phyloP scores from a whole-genome alignment of 352 stramenopile genomes.

The Phytophthora sp. region DNA sequence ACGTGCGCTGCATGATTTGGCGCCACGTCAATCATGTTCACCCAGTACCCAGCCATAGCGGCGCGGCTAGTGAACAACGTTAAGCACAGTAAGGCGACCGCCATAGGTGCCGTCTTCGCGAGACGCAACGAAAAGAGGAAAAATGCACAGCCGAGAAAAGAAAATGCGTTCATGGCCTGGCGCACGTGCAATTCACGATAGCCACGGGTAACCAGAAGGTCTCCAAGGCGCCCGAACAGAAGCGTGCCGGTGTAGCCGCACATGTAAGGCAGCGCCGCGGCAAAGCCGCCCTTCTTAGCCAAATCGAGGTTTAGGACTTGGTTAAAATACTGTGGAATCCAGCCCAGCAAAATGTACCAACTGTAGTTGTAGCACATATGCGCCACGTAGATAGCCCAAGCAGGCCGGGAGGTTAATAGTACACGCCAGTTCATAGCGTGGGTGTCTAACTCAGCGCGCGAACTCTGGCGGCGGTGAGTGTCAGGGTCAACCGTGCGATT shows the following conservation, averaged over 20 bases:
- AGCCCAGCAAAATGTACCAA: slow-evolving; percentile 88
- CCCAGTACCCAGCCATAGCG: slow-evolving; percentile 84
- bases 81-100: slow-evolving; percentile 72
- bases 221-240: slow-evolving; percentile 70
- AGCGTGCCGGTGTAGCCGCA: slow-evolving; percentile 81
- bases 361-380: slow-evolving; percentile 91
- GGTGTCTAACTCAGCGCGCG: slow-evolving; percentile 42
- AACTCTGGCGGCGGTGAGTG: slow-evolving; percentile 48
- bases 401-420: slow-evolving; percentile 66
- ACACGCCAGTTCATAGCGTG: slow-evolving; percentile 71
- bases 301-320: slow-evolving; percentile 82
- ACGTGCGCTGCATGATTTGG: slow-evolving; percentile 82
- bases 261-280: slow-evolving; percentile 77
- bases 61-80: slow-evolving; percentile 82
- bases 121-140: slow-evolving; percentile 81
- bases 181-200: slow-evolving; percentile 79
- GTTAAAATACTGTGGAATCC: slow-evolving; percentile 90
- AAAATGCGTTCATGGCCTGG: slow-evolving; percentile 78
- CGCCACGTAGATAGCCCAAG: slow-evolving; percentile 86
- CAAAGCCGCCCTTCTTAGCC: slow-evolving; percentile 64
- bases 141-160: slow-evolving; percentile 72
- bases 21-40: slow-evolving; percentile 91
- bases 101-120: slow-evolving; percentile 51
- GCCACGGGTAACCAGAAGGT: slow-evolving; percentile 67
- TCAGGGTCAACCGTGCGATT: slow-evolving; percentile 62